Conservation (phyloP, 495 filamentous ascomycete genomes). For the Chaetomium fimeti region DNA sequence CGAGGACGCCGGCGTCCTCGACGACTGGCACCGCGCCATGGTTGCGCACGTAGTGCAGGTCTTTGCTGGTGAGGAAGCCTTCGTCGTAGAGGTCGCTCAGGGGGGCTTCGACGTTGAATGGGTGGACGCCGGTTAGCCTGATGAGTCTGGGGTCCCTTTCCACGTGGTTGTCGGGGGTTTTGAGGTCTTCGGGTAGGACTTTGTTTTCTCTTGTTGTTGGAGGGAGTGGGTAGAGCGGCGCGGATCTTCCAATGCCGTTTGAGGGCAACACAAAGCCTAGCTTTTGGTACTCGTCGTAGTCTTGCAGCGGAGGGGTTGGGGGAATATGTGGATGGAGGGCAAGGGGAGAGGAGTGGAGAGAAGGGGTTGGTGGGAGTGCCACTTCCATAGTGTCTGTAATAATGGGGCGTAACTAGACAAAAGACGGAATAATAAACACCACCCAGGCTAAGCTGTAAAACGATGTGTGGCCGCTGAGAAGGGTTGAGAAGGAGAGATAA, state of each 20-base stretch:
- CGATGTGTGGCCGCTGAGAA: neutral
- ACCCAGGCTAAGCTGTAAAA: neutral
- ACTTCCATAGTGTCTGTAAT: conserved; percentile 22
- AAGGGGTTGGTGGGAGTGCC: conserved; percentile 16
- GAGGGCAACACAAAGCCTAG: conserved; percentile 1
- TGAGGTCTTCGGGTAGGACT: conserved; percentile 71
- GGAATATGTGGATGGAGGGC: conserved; percentile 9
- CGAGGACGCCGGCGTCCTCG: conserved; percentile 65
- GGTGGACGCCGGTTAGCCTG: conserved; percentile 85
- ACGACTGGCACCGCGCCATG: conserved; percentile 86
- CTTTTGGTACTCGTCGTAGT: conserved; percentile 23
- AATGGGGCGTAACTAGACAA: neutral
- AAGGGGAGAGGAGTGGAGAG: neutral
- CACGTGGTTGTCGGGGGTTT: conserved; percentile 86
- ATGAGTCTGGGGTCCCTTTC: conserved; percentile 83
- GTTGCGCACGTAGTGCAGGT: conserved; percentile 94
- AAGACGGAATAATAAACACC: neutral
- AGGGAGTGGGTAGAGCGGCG: conserved; percentile 58
- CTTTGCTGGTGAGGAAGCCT: conserved; percentile 86
- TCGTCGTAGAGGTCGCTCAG: conserved; percentile 77
- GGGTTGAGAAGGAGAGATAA: neutral
- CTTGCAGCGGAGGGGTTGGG: conserved; percentile 16
- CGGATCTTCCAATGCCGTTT: neutral
- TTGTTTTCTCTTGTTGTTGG: conserved; percentile 62
- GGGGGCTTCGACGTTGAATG: conserved; percentile 92